phyloP scores from a whole-genome alignment of 768 basidiomycete species.

The Pleurotus djamor region DNA sequence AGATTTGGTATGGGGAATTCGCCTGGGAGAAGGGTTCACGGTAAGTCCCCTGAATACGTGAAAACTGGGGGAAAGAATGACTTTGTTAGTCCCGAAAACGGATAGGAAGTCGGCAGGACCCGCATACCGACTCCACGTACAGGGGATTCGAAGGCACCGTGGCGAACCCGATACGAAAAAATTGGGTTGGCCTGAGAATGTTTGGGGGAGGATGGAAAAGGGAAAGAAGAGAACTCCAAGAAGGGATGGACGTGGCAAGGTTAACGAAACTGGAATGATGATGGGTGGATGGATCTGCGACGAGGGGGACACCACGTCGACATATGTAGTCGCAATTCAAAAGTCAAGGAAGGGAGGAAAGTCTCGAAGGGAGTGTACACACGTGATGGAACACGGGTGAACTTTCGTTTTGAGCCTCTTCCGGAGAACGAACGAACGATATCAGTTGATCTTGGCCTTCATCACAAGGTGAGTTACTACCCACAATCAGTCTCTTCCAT shows the following conservation, averaged over 20 bases:
- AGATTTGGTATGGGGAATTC: neutral
- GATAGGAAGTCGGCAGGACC: neutral
- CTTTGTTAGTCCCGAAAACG: neutral
- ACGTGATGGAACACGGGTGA: constrained; percentile 7
- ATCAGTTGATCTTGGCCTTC: constrained; percentile 6
- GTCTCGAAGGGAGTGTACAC: neutral
- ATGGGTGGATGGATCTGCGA: neutral
- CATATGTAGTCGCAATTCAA: constrained; percentile 1
- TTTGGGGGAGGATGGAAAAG: neutral
- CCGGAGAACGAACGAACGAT: constrained; percentile 8
- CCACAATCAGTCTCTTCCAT: constrained; percentile 6
- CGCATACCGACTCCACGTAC: constrained; percentile 1
- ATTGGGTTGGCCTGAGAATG: neutral
- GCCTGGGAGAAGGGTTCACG: neutral
- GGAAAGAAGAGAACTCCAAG: neutral
- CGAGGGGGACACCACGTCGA: neutral
- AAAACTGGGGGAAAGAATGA: neutral
- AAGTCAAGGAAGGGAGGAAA: neutral
- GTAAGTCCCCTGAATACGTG: neutral
- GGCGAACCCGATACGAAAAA: neutral
- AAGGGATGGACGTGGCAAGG: neutral
- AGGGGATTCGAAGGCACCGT: neutral
- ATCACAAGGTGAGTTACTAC: constrained; percentile 5
- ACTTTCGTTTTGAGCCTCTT: constrained; percentile 1
- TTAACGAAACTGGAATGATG: neutral